Conservation (phyloP, 495 filamentous ascomycete species). For the Terfezia claveryi region DNA sequence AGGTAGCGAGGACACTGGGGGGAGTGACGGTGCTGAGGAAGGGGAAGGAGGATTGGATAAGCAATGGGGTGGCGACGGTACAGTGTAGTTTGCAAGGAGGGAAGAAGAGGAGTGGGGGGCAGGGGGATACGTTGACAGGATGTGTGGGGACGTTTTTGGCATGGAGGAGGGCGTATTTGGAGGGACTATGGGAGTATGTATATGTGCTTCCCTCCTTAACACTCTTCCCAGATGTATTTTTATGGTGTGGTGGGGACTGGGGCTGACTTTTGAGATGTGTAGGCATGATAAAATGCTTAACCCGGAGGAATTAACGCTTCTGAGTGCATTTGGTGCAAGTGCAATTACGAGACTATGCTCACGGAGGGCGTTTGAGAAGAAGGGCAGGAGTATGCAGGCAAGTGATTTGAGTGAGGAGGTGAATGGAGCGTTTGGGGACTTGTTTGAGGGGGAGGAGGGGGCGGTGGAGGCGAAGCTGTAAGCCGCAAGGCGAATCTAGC, state of each 20-base stretch:
- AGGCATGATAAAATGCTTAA: slow-evolving; percentile 32
- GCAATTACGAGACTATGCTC: slow-evolving; percentile 73
- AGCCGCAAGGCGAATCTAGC: slow-evolving; percentile 26
- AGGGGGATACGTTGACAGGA: slow-evolving; percentile 89
- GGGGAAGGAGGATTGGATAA: slow-evolving; percentile 64
- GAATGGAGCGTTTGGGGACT: slow-evolving; percentile 51
- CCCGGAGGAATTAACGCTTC: slow-evolving; percentile 42
- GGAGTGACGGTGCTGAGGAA: slow-evolving; percentile 87
- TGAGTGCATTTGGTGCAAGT: slow-evolving; percentile 72
- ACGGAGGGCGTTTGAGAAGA: slow-evolving; percentile 63
- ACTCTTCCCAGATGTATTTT: too few species aligned
- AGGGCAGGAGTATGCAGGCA: slow-evolving; percentile 76
- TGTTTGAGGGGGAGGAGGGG: slow-evolving; percentile 35
- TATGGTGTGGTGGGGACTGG: not conserved
- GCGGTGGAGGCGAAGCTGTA: slow-evolving; percentile 23
- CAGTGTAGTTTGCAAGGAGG: slow-evolving; percentile 59
- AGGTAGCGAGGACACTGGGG: slow-evolving; percentile 52
- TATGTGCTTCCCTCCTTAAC: not conserved
- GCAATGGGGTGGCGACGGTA: slow-evolving; percentile 55
- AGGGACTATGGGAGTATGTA: slow-evolving; percentile 52
- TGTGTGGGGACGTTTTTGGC: slow-evolving; percentile 68
- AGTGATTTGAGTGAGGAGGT: slow-evolving; percentile 88
- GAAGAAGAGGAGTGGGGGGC: slow-evolving; percentile 73
- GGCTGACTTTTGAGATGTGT: not conserved
- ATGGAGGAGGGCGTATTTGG: slow-evolving; percentile 68